Conservation (phyloP, 352 stramenopile species). For the Phytophthora cryptogea region DNA sequence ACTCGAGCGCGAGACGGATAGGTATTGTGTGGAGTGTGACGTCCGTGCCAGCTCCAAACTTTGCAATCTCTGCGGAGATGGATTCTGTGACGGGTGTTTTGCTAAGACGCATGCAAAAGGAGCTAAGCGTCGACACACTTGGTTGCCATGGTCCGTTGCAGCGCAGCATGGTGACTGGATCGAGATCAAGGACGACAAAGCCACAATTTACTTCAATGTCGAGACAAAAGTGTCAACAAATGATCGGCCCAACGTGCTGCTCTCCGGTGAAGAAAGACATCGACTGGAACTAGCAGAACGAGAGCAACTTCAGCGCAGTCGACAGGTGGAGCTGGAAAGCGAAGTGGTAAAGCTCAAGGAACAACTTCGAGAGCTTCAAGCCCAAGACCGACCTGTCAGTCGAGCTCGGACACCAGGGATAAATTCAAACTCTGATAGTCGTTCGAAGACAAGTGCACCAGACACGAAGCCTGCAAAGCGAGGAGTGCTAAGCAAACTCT, state of each 20-base stretch:
- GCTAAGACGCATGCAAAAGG: slow-evolving; percentile 51
- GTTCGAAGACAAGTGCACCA: not conserved
- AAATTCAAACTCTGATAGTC: slow-evolving; percentile 2
- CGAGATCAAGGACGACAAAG: slow-evolving; percentile 65
- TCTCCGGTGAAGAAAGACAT: slow-evolving; percentile 61
- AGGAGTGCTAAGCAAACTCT: slow-evolving; percentile 29
- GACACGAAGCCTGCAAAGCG: slow-evolving; percentile 21
- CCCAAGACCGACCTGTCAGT: slow-evolving; percentile 15
- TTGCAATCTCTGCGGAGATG: slow-evolving; percentile 83
- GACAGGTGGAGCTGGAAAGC: slow-evolving; percentile 60
- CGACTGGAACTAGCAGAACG: slow-evolving; percentile 56
- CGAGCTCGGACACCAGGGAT: slow-evolving; percentile 12
- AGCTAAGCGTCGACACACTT: slow-evolving; percentile 68
- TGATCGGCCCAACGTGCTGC: slow-evolving; percentile 52
- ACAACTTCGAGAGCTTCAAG: slow-evolving; percentile 48
- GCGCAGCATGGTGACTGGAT: slow-evolving; percentile 69
- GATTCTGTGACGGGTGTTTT: slow-evolving; percentile 75
- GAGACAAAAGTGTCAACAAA: slow-evolving; percentile 77
- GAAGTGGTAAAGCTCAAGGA: slow-evolving; percentile 74
- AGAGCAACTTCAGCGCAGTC: slow-evolving; percentile 55
- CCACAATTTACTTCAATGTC: slow-evolving; percentile 73
- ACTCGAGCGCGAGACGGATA: slow-evolving; percentile 52
- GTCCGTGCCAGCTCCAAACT: slow-evolving; percentile 43
- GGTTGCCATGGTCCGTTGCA: slow-evolving; percentile 56
- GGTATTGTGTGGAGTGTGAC: slow-evolving; percentile 76